These are phyloP conservation scores for Blastocystis sp. DNA, from an alignment of 352 stramenopile species.

Conservation along the genomic window DNA sequence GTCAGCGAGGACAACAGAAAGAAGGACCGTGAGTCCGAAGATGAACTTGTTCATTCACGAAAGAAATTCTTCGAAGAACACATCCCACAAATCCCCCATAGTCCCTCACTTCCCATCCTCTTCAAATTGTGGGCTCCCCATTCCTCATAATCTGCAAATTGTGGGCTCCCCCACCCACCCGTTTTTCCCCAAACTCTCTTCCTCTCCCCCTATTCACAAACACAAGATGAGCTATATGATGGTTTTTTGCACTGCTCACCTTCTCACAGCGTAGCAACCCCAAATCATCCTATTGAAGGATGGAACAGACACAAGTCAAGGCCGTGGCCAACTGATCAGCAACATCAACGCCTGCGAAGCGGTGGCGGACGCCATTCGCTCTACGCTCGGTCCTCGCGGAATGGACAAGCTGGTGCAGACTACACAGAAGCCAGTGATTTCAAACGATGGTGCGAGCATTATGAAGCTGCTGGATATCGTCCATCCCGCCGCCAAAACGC, in stretches of 20 bases:
- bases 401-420: slow-evolving; percentile 99
- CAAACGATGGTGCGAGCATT: slow-evolving; percentile 97
- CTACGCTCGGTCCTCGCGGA: slow-evolving; percentile 90
- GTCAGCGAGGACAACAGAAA: slow-evolving; percentile 38
- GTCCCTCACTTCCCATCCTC: no score
- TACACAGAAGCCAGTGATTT: slow-evolving; percentile 87
- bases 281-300: slow-evolving; percentile 69
- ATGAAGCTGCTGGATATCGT: slow-evolving; percentile 97
- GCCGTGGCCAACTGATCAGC: slow-evolving; percentile 88
- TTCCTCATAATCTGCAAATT: background rate
- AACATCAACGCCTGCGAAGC: slow-evolving; percentile 91
- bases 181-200: background rate
- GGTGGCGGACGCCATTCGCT: slow-evolving; percentile 92
- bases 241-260: background rate
- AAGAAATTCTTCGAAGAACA: background rate
- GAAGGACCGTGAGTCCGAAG: background rate
- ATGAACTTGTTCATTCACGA: slow-evolving; percentile 24
- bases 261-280: slow-evolving; percentile 42
- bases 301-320: slow-evolving; percentile 86
- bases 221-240: slow-evolving; percentile 68
- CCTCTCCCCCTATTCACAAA: background rate
- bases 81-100: no score
- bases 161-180: background rate
- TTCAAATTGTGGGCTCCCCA: no score
- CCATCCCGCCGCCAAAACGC: slow-evolving; percentile 93